Base-by-base conservation (phyloP, 2,329 filamentous ascomycete species). In the Trichoderma pleuroti region DNA sequence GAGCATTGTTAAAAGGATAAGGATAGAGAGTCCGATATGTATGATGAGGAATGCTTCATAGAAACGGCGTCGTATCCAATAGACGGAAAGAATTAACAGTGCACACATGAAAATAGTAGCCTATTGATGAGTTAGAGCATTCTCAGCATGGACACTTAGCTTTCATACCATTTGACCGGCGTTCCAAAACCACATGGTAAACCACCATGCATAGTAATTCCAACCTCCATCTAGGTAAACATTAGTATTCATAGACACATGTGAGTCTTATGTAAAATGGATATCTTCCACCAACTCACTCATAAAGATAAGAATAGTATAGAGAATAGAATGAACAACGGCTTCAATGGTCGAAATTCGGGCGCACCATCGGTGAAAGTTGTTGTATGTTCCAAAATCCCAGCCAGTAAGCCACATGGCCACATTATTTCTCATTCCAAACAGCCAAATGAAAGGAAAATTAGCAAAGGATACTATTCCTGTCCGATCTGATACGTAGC, bases 341-440 rank as follows among this genome's bases (percentile, higher is more conserved):
- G 88, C 90, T 73, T 91, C 85, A 0, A 89, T 70, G 0, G 89
- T 90, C 7, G 88, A 84, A 3, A 91, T 82, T 21, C 90, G 83
- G 0, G 91, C 90, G 4, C 90, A 83, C 83, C 89, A 90, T 0
- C 90, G 86, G 77, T 92, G 91, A 66, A 92, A 91, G 52, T 88
- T 84, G 73, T 88, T 92, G 75, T 88, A 92, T 0, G 88, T 89
- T 2, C 85, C 84, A 76, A 90, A 92, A 12, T 87, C 88, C 90
- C 90, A 92, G 0, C 90, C 90, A 0, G 91, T 92, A 0, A 89
- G 76, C 88, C 88, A 91, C 68, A 91, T 81, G 18, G 92, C 83
- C 0, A 89, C 75, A 65, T 92, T 91, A 72, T 92, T 93, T 11
- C 91, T 83, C 76, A 88, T 87, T 0, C 86, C 87, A 73, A 92